These are phyloP conservation scores for Myxozyma sirexii DNA, from an alignment of 805 yeast genomes.

Conservation along the genomic window DNA sequence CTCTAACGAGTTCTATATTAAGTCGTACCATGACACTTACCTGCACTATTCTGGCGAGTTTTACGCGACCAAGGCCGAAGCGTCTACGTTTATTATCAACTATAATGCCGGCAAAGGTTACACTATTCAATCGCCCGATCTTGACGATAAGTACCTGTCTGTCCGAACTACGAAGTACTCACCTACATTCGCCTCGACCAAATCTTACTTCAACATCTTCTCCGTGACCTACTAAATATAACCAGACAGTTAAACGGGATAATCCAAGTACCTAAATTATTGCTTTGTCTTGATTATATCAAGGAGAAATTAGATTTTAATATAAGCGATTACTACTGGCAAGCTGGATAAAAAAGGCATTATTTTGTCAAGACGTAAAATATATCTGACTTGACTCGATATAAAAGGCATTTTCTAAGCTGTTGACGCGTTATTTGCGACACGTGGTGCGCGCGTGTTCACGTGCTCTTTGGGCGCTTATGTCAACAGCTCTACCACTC, in stretches of 20 bases:
- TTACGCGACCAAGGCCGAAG: slow-evolving; percentile 3
- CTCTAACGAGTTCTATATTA: slow-evolving; percentile 14
- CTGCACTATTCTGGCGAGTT: slow-evolving; percentile 9
- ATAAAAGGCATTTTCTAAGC: too few species aligned
- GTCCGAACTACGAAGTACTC: not conserved
- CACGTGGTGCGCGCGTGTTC: too few species aligned
- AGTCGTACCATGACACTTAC: slow-evolving; percentile 11
- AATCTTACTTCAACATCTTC: slow-evolving; percentile 10
- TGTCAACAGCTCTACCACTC: too few species aligned
- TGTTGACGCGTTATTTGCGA: too few species aligned
- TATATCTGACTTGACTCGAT: too few species aligned
- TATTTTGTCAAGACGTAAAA: too few species aligned
- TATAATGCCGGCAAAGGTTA: slow-evolving; percentile 15
- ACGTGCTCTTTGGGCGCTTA: too few species aligned
- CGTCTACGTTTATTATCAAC: slow-evolving; percentile 1
- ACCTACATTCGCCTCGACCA: not conserved
- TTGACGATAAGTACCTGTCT: slow-evolving; percentile 7
- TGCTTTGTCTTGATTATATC: too few species aligned
- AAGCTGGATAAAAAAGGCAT: too few species aligned
- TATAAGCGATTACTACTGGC: too few species aligned
- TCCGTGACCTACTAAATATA: slow-evolving; percentile 15
- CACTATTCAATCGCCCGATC: slow-evolving; percentile 3
- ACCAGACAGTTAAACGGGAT: not conserved
- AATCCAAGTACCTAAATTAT: too few species aligned
- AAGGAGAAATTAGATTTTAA: too few species aligned